A percentile compares a stretch with the other conserved stretches of the same genome.
Evolutionary conservation across 495 filamentous ascomycete species (phyloP).

Genomic region (Aspergillus taichungensis): DNA sequence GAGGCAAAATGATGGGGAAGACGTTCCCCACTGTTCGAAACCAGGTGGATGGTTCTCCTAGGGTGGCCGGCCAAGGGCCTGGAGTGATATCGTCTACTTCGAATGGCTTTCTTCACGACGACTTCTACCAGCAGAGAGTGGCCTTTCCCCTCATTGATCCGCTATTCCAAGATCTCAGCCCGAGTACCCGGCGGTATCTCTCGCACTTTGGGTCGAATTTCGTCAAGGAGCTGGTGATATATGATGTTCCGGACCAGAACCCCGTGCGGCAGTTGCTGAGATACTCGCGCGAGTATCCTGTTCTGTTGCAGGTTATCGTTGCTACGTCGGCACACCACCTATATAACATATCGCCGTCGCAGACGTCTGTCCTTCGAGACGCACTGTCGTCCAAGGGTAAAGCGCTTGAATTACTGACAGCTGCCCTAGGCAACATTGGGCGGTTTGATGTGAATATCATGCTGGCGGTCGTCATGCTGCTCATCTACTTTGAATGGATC

Average conservation of each 20-base stretch:
- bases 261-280: neutral
- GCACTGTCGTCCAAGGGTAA: neutral
- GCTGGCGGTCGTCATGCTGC: neutral
- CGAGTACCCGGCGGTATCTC: neutral
- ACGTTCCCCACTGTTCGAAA: neutral
- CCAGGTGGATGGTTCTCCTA: no score
- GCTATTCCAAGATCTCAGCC: neutral
- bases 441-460: neutral
- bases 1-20: conserved; percentile 7
- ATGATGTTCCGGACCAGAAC: neutral
- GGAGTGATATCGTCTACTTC: no score
- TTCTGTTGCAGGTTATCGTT: neutral
- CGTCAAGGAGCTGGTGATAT: conserved; percentile 2
- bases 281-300: neutral
- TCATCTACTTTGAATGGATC: neutral
- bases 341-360: neutral
- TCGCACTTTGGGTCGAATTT: neutral
- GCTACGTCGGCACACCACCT: conserved; percentile 1
- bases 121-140: neutral
- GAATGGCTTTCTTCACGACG: no score
- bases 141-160: neutral
- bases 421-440: neutral
- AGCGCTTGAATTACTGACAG: neutral
- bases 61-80: no score
- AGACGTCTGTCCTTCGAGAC: neutral